Conservation (phyloP, 371 early-diverging fungal genomes). For the Chytridium lagenaria region DNA sequence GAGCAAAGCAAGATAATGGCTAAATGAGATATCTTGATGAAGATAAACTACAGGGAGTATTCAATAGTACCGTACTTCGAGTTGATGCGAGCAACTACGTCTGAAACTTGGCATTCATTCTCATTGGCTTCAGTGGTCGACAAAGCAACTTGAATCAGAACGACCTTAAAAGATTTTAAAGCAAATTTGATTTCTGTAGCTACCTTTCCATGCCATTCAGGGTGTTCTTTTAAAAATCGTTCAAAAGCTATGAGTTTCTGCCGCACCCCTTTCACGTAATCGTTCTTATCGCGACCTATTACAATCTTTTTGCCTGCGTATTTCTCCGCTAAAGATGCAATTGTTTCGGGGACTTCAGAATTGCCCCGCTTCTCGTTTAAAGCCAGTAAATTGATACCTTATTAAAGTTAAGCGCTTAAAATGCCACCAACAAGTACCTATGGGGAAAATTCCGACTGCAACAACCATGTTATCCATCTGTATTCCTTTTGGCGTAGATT, state of each 20-base stretch:
- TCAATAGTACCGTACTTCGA: conserved; percentile 71
- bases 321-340: conserved; percentile 73
- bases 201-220: conserved; percentile 84
- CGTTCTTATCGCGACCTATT: conserved; percentile 93
- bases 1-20: conserved; percentile 90
- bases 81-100: conserved; percentile 73
- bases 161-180: conserved; percentile 39
- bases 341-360: conserved; percentile 75
- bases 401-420: conserved; percentile 67
- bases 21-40: conserved; percentile 83
- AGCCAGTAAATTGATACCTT: conserved; percentile 66
- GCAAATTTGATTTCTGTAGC: neutral
- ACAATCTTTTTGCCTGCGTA: conserved; percentile 87
- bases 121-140: conserved; percentile 64
- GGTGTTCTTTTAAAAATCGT: conserved; percentile 75
- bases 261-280: conserved; percentile 92
- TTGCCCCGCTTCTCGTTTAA: conserved; percentile 67
- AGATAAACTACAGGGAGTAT: conserved; percentile 72
- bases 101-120: conserved; percentile 63
- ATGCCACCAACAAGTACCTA: conserved; percentile 63
- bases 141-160: conserved; percentile 58
- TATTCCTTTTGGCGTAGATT: conserved; percentile 56
- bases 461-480: conserved; percentile 51
- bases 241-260: conserved; percentile 91
- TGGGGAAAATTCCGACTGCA: conserved; percentile 62